Conservation (phyloP, 192 early-diverging fungal species). For the Coemansia guatemalensis region DNA sequence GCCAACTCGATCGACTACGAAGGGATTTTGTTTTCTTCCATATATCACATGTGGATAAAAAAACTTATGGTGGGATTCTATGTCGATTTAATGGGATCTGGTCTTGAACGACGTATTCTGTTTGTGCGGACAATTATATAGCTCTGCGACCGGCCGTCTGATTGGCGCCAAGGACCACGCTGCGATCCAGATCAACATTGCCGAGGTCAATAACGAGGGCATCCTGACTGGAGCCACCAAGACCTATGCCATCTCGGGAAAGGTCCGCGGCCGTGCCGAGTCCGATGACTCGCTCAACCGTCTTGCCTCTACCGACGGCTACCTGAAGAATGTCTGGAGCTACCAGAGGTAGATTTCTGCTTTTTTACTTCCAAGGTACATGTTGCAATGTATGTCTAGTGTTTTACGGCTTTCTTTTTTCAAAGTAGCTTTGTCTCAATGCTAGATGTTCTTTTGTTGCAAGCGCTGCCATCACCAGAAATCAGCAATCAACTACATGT, state of each 20-base stretch:
- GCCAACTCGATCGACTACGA: no score
- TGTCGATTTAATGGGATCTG: no score
- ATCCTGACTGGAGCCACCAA: constrained; percentile 69
- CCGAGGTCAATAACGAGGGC: constrained; percentile 86
- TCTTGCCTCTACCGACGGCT: constrained; percentile 74
- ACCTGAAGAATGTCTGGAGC: constrained; percentile 76
- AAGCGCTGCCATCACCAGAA: no score
- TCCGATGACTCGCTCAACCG: constrained; percentile 97
- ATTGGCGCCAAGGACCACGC: constrained; percentile 99
- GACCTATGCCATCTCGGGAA: constrained; percentile 74
- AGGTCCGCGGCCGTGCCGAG: constrained; percentile 87
- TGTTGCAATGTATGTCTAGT: no score
- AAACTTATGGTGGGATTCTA: no score
- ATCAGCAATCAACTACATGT: background rate
- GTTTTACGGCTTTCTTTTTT: no score
- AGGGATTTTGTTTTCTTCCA: no score
- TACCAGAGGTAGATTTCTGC: constrained; percentile 82
- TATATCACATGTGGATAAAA: no score
- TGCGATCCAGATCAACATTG: constrained; percentile 97
- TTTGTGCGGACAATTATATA: constrained; percentile 6
- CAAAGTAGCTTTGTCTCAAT: background rate
- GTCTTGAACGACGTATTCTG: background rate
- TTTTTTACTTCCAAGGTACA: constrained; percentile 17
- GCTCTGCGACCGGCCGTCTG: constrained; percentile 97
- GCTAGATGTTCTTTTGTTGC: no score